Conservation (phyloP, 495 filamentous ascomycete genomes). For the Penicillium coprophilum region DNA sequence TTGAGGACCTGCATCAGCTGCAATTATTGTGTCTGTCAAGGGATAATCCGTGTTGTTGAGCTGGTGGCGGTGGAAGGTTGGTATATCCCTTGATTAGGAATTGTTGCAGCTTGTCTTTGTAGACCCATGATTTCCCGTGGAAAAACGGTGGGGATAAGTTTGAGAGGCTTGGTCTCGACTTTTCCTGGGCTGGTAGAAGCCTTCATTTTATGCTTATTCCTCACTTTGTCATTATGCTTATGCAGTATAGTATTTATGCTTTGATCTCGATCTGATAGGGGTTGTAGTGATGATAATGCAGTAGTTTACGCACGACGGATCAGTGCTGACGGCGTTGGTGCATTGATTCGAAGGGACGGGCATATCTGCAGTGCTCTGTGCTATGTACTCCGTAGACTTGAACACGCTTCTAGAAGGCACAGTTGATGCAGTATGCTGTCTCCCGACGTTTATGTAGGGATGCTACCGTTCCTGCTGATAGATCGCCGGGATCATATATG, state of each 20-base stretch:
- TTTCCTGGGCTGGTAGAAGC: background rate
- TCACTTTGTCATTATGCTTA: background rate
- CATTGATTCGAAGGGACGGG: constrained; percentile 6
- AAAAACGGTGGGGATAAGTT: background rate
- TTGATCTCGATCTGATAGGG: background rate
- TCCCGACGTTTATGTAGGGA: constrained; percentile 13
- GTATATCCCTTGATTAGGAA: constrained; percentile 16
- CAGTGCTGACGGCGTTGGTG: constrained; percentile 17
- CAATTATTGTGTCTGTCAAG: constrained; percentile 3
- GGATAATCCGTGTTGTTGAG: constrained; percentile 1
- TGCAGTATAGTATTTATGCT: background rate
- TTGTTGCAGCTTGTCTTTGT: constrained; percentile 1
- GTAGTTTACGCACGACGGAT: constrained; percentile 24
- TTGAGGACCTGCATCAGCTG: background rate
- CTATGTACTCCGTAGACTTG: constrained; percentile 6
- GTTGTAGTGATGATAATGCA: constrained; percentile 14
- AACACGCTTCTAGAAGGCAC: constrained; percentile 12
- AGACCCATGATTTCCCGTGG: constrained; percentile 20
- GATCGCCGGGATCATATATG: background rate
- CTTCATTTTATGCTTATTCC: constrained; percentile 1
- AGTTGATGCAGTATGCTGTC: constrained; percentile 12
- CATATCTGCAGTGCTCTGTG: constrained; percentile 16
- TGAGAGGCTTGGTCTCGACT: background rate
- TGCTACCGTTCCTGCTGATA: constrained; percentile 12
- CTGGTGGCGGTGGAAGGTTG: constrained; percentile 8